Percentiles rank a stretch among this genome's conserved stretches.
phyloP scores from a whole-genome alignment of 768 basidiomycete species.

The Russula sp. region DNA sequence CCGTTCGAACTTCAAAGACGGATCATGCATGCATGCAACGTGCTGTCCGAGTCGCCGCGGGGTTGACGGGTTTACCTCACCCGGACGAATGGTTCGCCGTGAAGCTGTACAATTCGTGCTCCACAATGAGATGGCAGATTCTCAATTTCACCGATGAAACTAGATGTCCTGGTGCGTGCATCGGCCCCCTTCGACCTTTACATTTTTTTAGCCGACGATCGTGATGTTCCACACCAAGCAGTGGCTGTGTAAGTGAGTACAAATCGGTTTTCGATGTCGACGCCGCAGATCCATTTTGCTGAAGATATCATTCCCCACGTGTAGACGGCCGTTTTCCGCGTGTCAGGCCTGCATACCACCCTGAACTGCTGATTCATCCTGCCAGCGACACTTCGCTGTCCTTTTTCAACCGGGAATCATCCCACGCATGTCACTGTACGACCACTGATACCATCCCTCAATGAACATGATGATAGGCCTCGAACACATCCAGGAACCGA shows the following conservation, averaged over 20 bases:
- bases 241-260: slow-evolving; percentile 6
- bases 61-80: slow-evolving; percentile 3
- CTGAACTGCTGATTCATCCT: background rate
- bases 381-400: background rate
- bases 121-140: slow-evolving; percentile 4
- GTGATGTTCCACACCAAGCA: background rate
- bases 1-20: background rate
- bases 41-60: slow-evolving; percentile 13
- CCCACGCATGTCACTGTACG: background rate
- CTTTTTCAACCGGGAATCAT: slow-evolving; percentile 7
- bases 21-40: background rate
- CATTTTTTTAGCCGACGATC: background rate
- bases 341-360: slow-evolving; percentile 12
- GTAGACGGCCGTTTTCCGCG: slow-evolving; percentile 24
- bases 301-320: background rate
- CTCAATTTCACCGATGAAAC: background rate
- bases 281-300: background rate
- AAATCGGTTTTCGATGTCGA: background rate
- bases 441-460: slow-evolving; percentile 13
- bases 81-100: background rate
- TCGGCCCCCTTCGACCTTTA: background rate
- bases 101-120: background rate
- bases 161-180: background rate
- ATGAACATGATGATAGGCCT: slow-evolving; percentile 15
- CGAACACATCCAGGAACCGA: slow-evolving; percentile 15